These are phyloP conservation scores for Penicillium rolfsii DNA, from an alignment of 2,329 filamentous ascomycete species.

Conservation along the genomic window DNA sequence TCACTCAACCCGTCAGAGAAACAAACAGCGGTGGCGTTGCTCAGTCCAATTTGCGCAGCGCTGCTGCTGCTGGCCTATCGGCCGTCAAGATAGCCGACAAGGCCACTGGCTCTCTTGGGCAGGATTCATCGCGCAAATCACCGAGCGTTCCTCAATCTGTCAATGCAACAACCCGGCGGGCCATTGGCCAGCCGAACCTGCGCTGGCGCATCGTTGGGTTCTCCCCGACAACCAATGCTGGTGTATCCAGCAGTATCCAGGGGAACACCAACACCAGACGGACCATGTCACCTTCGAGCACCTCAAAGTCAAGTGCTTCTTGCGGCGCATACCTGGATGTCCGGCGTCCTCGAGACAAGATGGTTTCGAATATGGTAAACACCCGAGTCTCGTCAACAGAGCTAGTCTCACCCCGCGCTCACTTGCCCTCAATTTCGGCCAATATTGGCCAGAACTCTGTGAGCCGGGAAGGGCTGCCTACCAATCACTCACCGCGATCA, in stretches of 20 bases:
- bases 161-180: background rate
- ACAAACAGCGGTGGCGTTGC: background rate
- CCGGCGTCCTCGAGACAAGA: conserved; percentile 3
- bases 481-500: background rate
- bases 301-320: background rate
- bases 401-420: background rate
- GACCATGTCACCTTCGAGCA: background rate
- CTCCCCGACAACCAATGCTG: background rate
- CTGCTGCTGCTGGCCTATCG: background rate
- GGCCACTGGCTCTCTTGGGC: background rate
- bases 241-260: background rate
- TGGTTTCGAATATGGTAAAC: background rate
- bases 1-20: background rate
- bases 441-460: background rate
- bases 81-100: background rate
- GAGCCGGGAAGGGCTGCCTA: background rate
- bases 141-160: background rate
- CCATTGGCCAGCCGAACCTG: conserved; percentile 6
- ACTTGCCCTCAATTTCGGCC: background rate
- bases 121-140: background rate
- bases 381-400: background rate
- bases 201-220: conserved; percentile 13
- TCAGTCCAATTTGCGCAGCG: background rate
- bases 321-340: conserved; percentile 5
- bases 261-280: conserved; percentile 5